Conservation (phyloP, 257 asterid genomes). For the Solanum tarijense region DNA sequence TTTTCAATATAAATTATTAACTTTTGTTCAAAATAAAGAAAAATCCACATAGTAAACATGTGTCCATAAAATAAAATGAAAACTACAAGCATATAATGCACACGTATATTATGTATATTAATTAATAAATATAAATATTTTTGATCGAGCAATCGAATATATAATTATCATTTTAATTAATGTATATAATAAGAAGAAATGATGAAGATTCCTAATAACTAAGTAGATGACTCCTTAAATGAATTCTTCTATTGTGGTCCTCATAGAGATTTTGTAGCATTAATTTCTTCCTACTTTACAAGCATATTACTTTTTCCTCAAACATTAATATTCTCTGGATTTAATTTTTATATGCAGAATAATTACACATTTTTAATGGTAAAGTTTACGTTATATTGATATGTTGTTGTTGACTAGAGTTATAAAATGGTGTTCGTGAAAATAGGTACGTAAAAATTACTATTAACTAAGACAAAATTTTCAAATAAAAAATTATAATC, state of each 20-base stretch:
- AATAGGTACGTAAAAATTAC: neutral
- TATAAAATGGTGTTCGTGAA: neutral
- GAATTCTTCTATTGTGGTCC: neutral
- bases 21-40: neutral
- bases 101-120: neutral
- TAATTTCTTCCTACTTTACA: neutral
- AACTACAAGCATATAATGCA: neutral
- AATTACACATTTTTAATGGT: too few species aligned
- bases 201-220: neutral
- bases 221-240: neutral
- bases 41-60: neutral
- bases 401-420: neutral
- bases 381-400: neutral
- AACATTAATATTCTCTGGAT: neutral
- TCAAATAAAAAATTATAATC: neutral
- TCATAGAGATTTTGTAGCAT: neutral
- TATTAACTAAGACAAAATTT: neutral
- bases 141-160: neutral
- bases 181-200: neutral
- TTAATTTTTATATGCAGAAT: neutral
- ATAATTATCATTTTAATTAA: neutral
- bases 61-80: neutral
- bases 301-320: neutral
- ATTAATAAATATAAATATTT: neutral
- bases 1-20: too few species aligned